phyloP scores from a whole-genome alignment of 352 stramenopile genomes.

The Phytopythium cucurbitacearum region DNA sequence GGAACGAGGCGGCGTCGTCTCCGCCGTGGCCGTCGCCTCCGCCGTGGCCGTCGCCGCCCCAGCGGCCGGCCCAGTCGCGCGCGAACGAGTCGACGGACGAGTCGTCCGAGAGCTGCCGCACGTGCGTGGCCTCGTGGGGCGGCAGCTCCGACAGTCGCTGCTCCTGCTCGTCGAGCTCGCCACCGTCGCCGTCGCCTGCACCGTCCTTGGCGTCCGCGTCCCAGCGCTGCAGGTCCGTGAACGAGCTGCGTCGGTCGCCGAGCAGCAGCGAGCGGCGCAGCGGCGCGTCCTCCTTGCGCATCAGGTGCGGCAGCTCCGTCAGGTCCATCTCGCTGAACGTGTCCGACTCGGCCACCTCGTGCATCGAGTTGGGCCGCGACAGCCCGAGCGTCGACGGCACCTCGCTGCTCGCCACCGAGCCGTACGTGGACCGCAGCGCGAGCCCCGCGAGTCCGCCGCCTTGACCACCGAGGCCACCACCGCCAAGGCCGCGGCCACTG shows the following conservation, averaged over 20 bases:
- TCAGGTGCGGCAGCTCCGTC: constrained; percentile 63
- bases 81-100: constrained; percentile 14
- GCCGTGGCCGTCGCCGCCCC: neutral
- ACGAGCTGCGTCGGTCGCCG: constrained; percentile 24
- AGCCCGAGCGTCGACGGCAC: constrained; percentile 7
- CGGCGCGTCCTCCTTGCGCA: constrained; percentile 51
- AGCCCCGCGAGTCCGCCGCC: neutral
- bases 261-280: neutral
- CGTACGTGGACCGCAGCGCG: constrained; percentile 16
- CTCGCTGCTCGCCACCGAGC: constrained; percentile 27
- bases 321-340: constrained; percentile 77
- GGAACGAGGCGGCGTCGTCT: constrained; percentile 12
- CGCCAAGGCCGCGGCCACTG: no score
- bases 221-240: constrained; percentile 40
- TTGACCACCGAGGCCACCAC: neutral
- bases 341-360: constrained; percentile 51
- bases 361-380: constrained; percentile 44
- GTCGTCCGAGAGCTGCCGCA: constrained; percentile 14
- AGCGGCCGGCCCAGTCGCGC: constrained; percentile 3
- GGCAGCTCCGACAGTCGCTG: constrained; percentile 10
- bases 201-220: constrained; percentile 10
- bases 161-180: neutral
- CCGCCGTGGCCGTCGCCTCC: constrained; percentile 1
- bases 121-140: constrained; percentile 17
- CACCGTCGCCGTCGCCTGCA: no score